Evolutionary conservation across 768 basidiomycete species (phyloP), one percentile per base, ranked within the genome.

Genomic region (Leccinum barrowsii): DNA sequence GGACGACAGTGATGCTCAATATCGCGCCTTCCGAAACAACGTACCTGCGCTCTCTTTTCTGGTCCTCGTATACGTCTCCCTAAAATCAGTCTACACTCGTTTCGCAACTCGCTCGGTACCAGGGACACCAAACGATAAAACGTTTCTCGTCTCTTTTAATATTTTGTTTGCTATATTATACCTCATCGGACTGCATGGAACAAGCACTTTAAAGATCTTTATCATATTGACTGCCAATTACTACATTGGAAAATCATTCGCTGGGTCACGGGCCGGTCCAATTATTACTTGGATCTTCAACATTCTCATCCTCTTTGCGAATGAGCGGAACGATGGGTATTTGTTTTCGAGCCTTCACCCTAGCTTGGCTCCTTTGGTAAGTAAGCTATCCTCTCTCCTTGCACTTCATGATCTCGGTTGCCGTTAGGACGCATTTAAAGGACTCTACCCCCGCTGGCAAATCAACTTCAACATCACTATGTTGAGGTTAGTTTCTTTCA

Each of bases 401-500:
- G 15, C 26, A n/a, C 10, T 59, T 52, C 44, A 58, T 42, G 10
- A 49, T 54, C 51, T 63, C 7, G 63, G 30, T 51, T 55, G 59
- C n/a, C 22, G 28, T 30, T 54, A 92, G 88, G 90, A 92, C 65
- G 59, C 65, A 0, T 81, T 80, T 63, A 76, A 80, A 69, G 97
- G 97, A 6, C 75, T 91, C 17, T 88, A 95, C 60, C 90, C 94
- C 11, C 81, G 94, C 19, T 99, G 97, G 97, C 85, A 98, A 63
- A 80, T 98, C 65, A 83, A 78, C 64, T 98, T 96, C 79, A 98
- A 98, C 71, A 94, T 98, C 64, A 94, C 94, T 2, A 95, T 95
- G 89, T 80, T 98, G 44, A 85, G 96, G 32, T 80, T 98, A 13
- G 80, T 99, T 6, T 95, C 94, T 0, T 99, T 94, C 77, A 89